Base-by-base conservation (phyloP, 2,329 filamentous ascomycete species). In the Diaporthe ilicicola region DNA sequence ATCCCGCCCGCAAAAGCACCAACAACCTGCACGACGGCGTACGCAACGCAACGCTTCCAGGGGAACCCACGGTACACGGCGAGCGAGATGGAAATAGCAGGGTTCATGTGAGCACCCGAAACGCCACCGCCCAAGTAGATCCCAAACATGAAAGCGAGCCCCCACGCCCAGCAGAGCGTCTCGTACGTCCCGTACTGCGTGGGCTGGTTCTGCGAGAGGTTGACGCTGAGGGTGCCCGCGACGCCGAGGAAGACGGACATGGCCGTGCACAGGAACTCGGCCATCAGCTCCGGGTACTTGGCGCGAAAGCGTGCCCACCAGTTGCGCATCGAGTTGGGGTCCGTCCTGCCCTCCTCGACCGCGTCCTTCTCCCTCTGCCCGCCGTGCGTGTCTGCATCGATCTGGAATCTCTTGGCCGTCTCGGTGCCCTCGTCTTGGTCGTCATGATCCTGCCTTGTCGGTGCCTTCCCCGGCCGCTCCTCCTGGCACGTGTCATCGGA, bases 1-100 rank as follows among this genome's bases (percentile, higher is more conserved):
- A 76, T 78, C 0, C 74, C 79, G 1, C 78, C 79, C 3, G 73
- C 74, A 9, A 80, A 73, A n/a, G 76, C 74, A 7, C 76, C 79
- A 7, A 77, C 2, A n/a, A 81, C 76, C 72, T 81, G 79, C 4
- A 75, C 76, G 9, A 74, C 10, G 13, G 81, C 66, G 62, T 81
- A 81, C 15, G 77, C 46, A 27, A 69, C 62, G 19, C 81, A 82
- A 15, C 77, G 76, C 27, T 73, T 70, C 79, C 79, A 81, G 2
- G 80, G 80, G 19, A 82, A 82, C 0, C 80, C 80, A 5, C 81
- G 78, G 67, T 81, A 82, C 0, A 82, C 34, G 0, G 77, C 78
- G 0, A 82, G 69, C 0, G 77, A 77, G 17, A 82, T 75, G 1
- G 81, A 82, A 24, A 82, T 80, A 1, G 79, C 77, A 13, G 81